Base-by-base conservation (phyloP, 2,329 filamentous ascomycete genomes). In the Pseudogymnoascus sp. region DNA sequence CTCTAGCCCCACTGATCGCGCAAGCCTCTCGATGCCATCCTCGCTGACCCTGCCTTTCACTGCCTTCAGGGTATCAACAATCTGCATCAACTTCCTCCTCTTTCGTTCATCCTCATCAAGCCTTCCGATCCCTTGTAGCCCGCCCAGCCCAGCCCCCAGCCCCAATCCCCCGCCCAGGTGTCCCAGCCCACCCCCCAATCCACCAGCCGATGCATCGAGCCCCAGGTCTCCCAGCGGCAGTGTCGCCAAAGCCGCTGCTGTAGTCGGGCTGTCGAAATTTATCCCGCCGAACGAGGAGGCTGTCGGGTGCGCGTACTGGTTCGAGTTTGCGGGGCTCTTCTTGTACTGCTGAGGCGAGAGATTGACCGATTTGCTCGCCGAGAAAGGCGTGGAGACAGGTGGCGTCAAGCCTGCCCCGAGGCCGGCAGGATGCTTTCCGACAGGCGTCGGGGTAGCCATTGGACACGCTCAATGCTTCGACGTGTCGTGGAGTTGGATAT, bases 21-120 rank as follows among this genome's bases (percentile, higher is more conserved):
- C 88, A 31, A 93, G 77, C 62, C 88, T 81, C 72, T 89, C 86
- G n/a, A 95, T 79, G 2, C 88, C 88, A 31, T 88, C 85, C 70
- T 90, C 88, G 68, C 88, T 90, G 38, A 93, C 85, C 42, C 86
- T 77, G 3, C 88, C 88, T 66, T 84, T 84, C 68, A 74, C 73
- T 53, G 70, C 69, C 65, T 73, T 72, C 28, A 74, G 59, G 36
- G 73, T 72, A 36, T 72, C 72, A 43, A 72, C 63, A 18, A 74
- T 70, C 9, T 63, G 62, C 36, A 63, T 62, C 49, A 84, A 72
- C 65, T 77, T 78, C 59, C 77, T 74, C 21, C 59, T 38, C 66
- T 76, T 75, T 67, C 79, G 72, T 68, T 84, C 82, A 53, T 83
- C 80, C 63, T 84, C 82, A 66, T 83, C 80, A 7, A 66, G 70